Evolutionary conservation across 2,329 filamentous ascomycete species (phyloP), one percentile per base, ranked within the genome.

Genomic region (Fusarium sp.): DNA sequence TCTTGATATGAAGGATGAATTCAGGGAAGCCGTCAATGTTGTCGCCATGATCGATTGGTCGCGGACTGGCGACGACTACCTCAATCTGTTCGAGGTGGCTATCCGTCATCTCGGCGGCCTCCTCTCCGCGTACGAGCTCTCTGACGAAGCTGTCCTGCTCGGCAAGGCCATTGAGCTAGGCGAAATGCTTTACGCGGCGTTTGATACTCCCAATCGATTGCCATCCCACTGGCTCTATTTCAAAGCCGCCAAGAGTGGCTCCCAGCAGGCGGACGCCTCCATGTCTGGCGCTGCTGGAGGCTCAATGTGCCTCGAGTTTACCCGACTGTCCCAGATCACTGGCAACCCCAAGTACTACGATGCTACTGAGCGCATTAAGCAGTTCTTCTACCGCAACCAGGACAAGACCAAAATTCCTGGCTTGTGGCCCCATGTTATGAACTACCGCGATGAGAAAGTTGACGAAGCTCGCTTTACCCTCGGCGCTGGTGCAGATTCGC

Each of bases 261-360:
- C 71, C 42, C 83, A 85, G 55, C 66, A 55, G 12, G 82, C 82
- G 28, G 80, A 83, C 47, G 66, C 71, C 20, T 78, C 76, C 60
- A 84, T 86, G 75, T 81, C 84, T 6, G 81, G 82, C 13, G 86
- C 86, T 34, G 85, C 84, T n/a, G 82, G 83, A 22, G 93, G 92
- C 38, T 93, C 92, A 15, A 85, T 95, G 63, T 90, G 89, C 14
- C 81, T 96, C 66, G 93, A 95, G 78, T 94, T 95, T 78, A 94
- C 92, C 6, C 86, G 93, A 11, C 85, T 96, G 51, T 90, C 91
- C 26, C 93, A 95, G 81, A 84, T 95, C 66, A 94, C 93, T 0
- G 89, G 89, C 57, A 86, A 94, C 68, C 83, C 88, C 62, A 94
- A 92, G 79, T 95, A 93, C 82, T 95, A 92, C 80, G 92, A 94